phyloP scores from a whole-genome alignment of 1,284 basidiomycete genomes.

The Omphalotus olearius region DNA sequence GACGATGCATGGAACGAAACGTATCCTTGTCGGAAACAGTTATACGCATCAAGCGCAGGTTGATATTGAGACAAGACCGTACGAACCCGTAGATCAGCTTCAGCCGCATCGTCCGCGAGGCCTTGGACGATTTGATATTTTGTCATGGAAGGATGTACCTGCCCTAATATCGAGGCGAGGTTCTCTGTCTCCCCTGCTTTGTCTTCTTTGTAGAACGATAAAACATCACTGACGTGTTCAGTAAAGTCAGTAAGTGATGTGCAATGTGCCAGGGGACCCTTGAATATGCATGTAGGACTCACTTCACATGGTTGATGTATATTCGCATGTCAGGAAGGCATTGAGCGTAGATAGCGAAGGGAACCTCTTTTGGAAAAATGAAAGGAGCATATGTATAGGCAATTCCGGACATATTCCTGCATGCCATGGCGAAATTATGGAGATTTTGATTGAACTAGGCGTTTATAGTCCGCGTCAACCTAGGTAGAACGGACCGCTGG shows the following conservation, averaged over 20 bases:
- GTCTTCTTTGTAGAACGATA: slow-evolving; percentile 42
- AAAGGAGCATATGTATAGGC: slow-evolving; percentile 24
- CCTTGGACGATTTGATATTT: slow-evolving; percentile 22
- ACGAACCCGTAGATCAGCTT: neutral
- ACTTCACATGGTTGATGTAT: slow-evolving; percentile 31
- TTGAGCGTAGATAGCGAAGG: slow-evolving; percentile 26
- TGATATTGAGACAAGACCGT: slow-evolving; percentile 14
- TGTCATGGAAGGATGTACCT: slow-evolving; percentile 14
- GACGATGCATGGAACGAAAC: slow-evolving; percentile 19
- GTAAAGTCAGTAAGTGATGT: neutral
- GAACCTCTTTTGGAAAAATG: slow-evolving; percentile 25
- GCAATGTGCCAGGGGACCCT: too few species aligned
- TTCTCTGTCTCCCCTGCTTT: slow-evolving; percentile 28
- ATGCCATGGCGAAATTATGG: neutral
- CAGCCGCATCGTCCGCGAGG: slow-evolving; percentile 21
- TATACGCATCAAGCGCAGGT: slow-evolving; percentile 17
- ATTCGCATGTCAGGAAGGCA: slow-evolving; percentile 26
- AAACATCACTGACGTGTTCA: slow-evolving; percentile 26
- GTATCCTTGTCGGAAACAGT: slow-evolving; percentile 17
- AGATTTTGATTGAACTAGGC: slow-evolving; percentile 13
- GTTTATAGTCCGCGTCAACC: too few species aligned
- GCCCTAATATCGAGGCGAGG: slow-evolving; percentile 26
- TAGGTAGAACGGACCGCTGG: too few species aligned
- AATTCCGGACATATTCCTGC: slow-evolving; percentile 25
- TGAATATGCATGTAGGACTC: too few species aligned